These are phyloP conservation scores for Eucalyptus sp. DNA, from an alignment of 345 rosid genomes.

Conservation along the genomic window DNA sequence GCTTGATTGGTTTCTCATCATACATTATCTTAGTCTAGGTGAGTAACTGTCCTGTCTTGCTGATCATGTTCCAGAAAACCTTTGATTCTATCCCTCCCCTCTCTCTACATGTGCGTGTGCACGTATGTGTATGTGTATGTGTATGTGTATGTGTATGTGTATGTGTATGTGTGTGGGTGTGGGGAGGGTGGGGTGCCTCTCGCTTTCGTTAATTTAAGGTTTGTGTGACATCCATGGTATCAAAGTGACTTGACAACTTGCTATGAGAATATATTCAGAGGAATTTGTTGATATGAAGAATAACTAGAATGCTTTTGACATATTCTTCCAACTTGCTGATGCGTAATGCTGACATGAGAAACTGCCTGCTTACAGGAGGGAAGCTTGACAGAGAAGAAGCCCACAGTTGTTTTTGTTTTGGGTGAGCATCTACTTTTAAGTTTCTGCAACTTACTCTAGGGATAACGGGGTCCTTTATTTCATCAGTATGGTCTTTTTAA, in stretches of 20 bases:
- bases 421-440: constrained; percentile 25
- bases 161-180: background rate
- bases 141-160: background rate
- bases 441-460: background rate
- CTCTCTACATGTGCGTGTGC: background rate
- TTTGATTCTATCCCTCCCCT: background rate
- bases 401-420: constrained; percentile 75
- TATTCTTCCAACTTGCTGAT: background rate
- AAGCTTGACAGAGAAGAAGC: constrained; percentile 36
- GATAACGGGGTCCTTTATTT: background rate
- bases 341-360: background rate
- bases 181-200: background rate
- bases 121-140: background rate
- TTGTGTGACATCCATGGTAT: background rate
- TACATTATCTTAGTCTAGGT: background rate
- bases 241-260: background rate
- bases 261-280: background rate
- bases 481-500: background rate
- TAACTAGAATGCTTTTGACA: background rate
- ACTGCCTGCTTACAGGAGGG: constrained; percentile 24
- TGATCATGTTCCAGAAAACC: background rate
- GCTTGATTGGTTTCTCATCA: background rate
- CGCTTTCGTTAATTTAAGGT: background rate
- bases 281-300: background rate
- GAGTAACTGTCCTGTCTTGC: background rate